A percentile compares a stretch with the other conserved stretches of the same genome.
phyloP scores from a whole-genome alignment of 257 asterid species.

The Salvia splendens region DNA sequence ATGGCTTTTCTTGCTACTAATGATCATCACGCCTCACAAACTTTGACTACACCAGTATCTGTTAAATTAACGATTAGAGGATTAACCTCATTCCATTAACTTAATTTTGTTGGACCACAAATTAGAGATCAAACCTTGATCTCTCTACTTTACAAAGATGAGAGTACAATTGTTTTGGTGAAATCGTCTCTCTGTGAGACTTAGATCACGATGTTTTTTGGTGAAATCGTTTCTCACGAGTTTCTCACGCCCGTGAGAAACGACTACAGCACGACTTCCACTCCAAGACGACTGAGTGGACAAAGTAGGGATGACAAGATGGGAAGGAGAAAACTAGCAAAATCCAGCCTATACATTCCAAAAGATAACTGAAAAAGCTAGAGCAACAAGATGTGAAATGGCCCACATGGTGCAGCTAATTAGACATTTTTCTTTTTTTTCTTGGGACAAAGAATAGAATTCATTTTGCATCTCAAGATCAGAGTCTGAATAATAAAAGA shows the following conservation, averaged over 20 bases:
- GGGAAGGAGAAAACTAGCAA: conserved; percentile 13
- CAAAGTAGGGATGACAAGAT: no score
- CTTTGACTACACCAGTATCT: conserved; percentile 9
- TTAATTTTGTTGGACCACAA: no score
- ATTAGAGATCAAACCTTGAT: neutral
- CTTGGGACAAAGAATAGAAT: conserved; percentile 23
- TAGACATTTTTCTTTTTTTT: neutral
- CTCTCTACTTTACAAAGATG: neutral
- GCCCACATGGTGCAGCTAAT: conserved; percentile 22
- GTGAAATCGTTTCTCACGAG: neutral
- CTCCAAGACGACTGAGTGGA: no score
- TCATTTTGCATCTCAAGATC: neutral
- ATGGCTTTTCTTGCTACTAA: conserved; percentile 36
- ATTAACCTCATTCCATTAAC: neutral
- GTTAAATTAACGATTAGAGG: neutral
- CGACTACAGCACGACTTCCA: no score
- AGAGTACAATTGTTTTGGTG: no score
- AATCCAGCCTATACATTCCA: conserved; percentile 24
- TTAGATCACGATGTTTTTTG: no score
- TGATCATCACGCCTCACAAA: conserved; percentile 30
- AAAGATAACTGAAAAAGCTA: conserved; percentile 1
- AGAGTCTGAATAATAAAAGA: conserved; percentile 15
- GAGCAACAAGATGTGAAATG: neutral
- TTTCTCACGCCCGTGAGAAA: no score
- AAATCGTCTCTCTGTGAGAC: no score